Evolutionary conservation across 2,329 filamentous ascomycete species (phyloP).

Genomic region (Colletotrichum sp.): DNA sequence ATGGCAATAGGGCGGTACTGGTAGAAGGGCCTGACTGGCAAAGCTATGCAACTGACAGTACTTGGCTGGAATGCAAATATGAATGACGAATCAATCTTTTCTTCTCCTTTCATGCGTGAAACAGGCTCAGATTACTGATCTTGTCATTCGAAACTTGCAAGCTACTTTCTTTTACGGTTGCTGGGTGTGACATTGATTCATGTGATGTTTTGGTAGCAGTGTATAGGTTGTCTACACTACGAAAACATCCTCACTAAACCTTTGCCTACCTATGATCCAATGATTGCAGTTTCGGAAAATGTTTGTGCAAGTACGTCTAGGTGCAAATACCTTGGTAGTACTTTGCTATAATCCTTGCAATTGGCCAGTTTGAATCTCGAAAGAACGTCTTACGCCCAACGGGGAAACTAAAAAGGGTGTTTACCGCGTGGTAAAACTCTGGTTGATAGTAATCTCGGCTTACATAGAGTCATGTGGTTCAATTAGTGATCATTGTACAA

Average conservation of each 20-base stretch:
- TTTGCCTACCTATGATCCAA: neutral
- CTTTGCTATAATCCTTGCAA: neutral
- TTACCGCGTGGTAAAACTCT: neutral
- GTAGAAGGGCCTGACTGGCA: neutral
- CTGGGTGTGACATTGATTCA: neutral
- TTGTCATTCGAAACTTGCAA: neutral
- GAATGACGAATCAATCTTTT: neutral
- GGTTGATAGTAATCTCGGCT: neutral
- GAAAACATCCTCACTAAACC: neutral
- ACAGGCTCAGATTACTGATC: neutral
- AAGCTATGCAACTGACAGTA: too few relatives aligned
- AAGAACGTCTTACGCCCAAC: neutral
- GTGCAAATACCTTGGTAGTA: neutral
- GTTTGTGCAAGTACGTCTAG: neutral
- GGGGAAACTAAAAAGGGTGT: neutral
- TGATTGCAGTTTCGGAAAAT: neutral
- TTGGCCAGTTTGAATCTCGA: fast-evolving
- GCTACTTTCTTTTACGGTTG: neutral
- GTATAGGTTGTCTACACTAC: neutral
- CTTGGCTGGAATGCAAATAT: neutral
- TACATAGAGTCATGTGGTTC: neutral
- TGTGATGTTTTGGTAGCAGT: neutral
- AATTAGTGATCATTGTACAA: neutral
- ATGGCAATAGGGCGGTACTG: neutral
- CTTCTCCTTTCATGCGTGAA: neutral